Evolutionary conservation across 2,329 filamentous ascomycete genomes (phyloP), one percentile per base, ranked within the genome.

Genomic region (Teratosphaeria epicoccoides): DNA sequence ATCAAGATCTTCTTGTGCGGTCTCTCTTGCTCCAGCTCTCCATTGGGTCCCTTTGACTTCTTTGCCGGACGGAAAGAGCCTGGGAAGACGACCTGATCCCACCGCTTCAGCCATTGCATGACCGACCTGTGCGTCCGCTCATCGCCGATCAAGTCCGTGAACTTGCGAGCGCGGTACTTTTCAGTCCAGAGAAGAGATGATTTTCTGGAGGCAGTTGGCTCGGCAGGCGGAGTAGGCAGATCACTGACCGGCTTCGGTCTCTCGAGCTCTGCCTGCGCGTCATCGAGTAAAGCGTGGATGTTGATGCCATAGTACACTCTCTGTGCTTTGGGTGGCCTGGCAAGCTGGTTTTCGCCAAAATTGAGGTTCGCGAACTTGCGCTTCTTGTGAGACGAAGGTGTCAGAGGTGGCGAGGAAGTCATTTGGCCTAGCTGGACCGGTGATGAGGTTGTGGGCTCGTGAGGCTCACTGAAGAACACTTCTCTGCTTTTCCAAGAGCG

Each of bases 21-120:
- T 57, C 83, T 86, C 66, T 95, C 87, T 17, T 73, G 70, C 2
- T 71, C 66, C 17, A 59, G 75, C 61, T 54, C 69, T 47, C 70
- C 71, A 40, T 71, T 48, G 70, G 49, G 70, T 72, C 47, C 67
- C 71, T 52, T 76, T 55, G 76, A 63, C 61, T 57, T 74, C 61
- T 33, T 63, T 57, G 79, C 87, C 12, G 77, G 71, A 62, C 79
- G 87, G 46, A 76, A 74, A 4, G 83, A 77, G 11, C 86, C 83
- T 0, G 91, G 91, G 59, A 97, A 98, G 0, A 98, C 93, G 24
- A 96, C 76, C 0, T 85, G 77, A 65, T 98, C 93, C 93, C 93
- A 98, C 17, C 79, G 78, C 71, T 97, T 98, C 43, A 98, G 73
- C 93, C 93, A 98, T 49, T 87, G 82, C 51, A 98, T 73, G 4